phyloP scores from a whole-genome alignment of 2,329 filamentous ascomycete genomes.

The Dissoconium aciculare region DNA sequence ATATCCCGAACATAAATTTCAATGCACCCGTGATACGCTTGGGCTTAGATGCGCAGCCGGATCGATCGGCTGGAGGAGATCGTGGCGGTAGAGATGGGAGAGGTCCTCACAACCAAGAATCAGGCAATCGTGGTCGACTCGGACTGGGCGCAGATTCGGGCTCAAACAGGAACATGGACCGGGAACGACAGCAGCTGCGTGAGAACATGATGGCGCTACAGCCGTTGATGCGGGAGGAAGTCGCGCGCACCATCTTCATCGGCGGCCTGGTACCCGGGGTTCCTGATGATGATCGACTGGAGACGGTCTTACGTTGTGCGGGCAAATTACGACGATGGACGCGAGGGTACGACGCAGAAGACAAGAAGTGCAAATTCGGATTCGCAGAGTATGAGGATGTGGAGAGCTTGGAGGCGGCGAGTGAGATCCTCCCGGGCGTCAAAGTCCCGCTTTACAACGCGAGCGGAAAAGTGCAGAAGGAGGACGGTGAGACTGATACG shows the following conservation, averaged over 20 bases:
- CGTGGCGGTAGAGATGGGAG: slow-evolving; percentile 9
- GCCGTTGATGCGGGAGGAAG: slow-evolving; percentile 78
- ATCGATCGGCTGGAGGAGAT: slow-evolving; percentile 5
- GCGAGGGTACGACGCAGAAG: slow-evolving; percentile 58
- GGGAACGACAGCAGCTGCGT: slow-evolving; percentile 18
- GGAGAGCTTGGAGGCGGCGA: slow-evolving; percentile 70
- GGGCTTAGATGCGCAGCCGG: slow-evolving; percentile 47
- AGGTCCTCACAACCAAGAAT: slow-evolving; percentile 25
- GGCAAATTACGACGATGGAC: slow-evolving; percentile 74
- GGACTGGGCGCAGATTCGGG: slow-evolving; percentile 41
- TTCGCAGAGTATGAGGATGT: slow-evolving; percentile 92
- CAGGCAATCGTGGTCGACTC: slow-evolving; percentile 27
- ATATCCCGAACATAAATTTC: slow-evolving; percentile 97
- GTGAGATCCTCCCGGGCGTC: slow-evolving; percentile 70
- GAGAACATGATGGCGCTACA: slow-evolving; percentile 37
- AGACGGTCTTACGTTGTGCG: slow-evolving; percentile 61
- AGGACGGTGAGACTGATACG: slow-evolving; percentile 29
- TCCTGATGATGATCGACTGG: slow-evolving; percentile 62
- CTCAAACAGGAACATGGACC: slow-evolving; percentile 44
- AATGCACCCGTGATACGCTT: slow-evolving; percentile 90
- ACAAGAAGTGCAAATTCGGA: slow-evolving; percentile 74
- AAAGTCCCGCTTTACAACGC: slow-evolving; percentile 57
- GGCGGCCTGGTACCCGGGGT: slow-evolving; percentile 69
- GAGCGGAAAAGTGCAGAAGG: slow-evolving; percentile 27
- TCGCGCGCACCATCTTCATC: slow-evolving; percentile 79